Evolutionary conservation across 208 protist genomes (phyloP), one percentile per base, ranked within the genome.

Genomic region (Leishmania mexicana): DNA sequence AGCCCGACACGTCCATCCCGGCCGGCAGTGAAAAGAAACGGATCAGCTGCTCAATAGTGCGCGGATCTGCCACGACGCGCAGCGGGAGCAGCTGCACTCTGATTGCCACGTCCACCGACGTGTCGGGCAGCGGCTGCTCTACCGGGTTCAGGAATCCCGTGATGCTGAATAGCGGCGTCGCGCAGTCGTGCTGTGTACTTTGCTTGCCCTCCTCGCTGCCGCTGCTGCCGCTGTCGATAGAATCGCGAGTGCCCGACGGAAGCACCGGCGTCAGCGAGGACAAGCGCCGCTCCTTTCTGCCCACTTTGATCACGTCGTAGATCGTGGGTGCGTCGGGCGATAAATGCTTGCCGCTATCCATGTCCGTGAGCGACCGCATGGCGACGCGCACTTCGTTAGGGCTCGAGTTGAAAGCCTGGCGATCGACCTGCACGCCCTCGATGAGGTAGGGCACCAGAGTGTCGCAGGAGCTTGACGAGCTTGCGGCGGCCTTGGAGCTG

Each of bases 11-110:
- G 73, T 95, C 90, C 71, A 96, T 68, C 1, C 90, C 93, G 21
- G 72, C 70, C 35, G 94, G 94, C 28, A 93, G 74, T 19, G 86
- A 75, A 79, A 97, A 96, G 77, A 96, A 97, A 51, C 80, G 49
- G 19, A 88, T 58, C 38, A 96, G 79, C 68, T 80, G 74, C 68
- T 91, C 84, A 64, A 97, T 85, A 17, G 88, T 94, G 51, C 75
- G 80, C 35, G 91, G 90, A 79, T 97, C 94, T 11, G 90, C 86
- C 11, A 95, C 88, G 70, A 97, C 87, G 74, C 93, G 92, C 62
- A 97, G 79, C 38, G 93, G 94, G 47, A 96, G 85, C 53, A 97
- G 83, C 75, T 86, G 83, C 53, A 96, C 88, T 35, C 91, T 86
- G 79, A 97, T 72, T 19, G 88, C 89, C 68, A 92, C 87, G 76